Evolutionary conservation across 805 yeast species (phyloP).

Genomic region (Candida awuae): DNA sequence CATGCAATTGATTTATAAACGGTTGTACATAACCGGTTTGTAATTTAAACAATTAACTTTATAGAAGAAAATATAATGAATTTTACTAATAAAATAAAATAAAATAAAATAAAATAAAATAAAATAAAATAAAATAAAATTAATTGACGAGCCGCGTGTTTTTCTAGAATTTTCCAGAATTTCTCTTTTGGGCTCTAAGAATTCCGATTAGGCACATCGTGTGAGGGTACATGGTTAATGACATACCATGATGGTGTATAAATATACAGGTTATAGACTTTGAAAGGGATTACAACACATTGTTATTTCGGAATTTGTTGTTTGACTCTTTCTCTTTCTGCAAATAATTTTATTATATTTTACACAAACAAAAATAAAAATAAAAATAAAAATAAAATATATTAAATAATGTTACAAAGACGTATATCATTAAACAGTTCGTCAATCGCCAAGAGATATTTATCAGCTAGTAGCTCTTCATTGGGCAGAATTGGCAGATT

Average conservation of each 20-base stretch:
- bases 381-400: background rate
- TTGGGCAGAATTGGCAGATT: background rate
- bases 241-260: no score
- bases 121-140: background rate
- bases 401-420: constrained; percentile 2
- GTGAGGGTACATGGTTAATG: no score
- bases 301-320: no score
- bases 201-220: no score
- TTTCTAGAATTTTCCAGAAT: background rate
- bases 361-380: background rate
- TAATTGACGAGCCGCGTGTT: background rate
- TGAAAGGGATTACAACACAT: no score
- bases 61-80: no score
- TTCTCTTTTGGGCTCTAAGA: background rate
- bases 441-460: background rate
- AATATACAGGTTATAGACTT: no score
- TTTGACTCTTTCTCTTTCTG: background rate
- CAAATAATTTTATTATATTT: no score
- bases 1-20: no score
- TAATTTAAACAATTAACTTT: no score
- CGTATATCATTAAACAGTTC: background rate
- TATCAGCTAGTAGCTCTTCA: background rate
- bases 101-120: no score
- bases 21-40: no score
- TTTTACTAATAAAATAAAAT: background rate